These are phyloP conservation scores for Flaveria ramosissima DNA, from an alignment of 129 eudicot genomes.

Conservation along the genomic window DNA sequence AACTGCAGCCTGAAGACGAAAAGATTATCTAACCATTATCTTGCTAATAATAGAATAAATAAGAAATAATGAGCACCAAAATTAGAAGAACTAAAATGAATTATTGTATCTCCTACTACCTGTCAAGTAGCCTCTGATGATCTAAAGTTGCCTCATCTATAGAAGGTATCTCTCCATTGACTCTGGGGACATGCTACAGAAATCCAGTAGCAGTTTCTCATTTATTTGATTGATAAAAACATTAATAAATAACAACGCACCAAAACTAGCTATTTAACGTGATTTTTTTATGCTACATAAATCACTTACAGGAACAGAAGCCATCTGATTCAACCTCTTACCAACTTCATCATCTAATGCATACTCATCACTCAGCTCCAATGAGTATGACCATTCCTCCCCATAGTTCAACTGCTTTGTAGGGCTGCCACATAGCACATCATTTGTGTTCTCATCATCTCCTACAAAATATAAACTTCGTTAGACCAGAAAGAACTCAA, in stretches of 20 bases:
- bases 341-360: conserved; percentile 82
- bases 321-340: conserved; percentile 79
- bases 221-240: conserved; percentile 16
- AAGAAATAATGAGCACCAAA: conserved; percentile 4
- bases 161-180: conserved; percentile 89
- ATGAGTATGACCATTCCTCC: conserved; percentile 61
- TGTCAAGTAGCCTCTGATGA: conserved; percentile 83
- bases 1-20: conserved; percentile 60
- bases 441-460: conserved; percentile 54
- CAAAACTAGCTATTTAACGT: conserved; percentile 14
- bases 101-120: conserved; percentile 42
- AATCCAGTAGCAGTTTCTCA: conserved; percentile 20
- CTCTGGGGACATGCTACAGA: conserved; percentile 83
- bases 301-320: conserved; percentile 75
- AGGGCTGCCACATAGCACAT: conserved; percentile 57
- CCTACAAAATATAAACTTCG: conserved; percentile 36
- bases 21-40: conserved; percentile 17
- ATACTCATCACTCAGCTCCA: conserved; percentile 65
- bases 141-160: conserved; percentile 80
- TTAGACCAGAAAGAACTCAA: conserved; percentile 20
- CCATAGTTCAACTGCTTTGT: conserved; percentile 46
- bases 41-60: not conserved
- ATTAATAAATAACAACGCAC: conserved; percentile 9
- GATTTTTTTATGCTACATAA: conserved; percentile 1
- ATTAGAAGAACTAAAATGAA: not conserved